These are phyloP conservation scores for Pichia sp. DNA, from an alignment of 1,139 yeast genomes.

Conservation along the genomic window DNA sequence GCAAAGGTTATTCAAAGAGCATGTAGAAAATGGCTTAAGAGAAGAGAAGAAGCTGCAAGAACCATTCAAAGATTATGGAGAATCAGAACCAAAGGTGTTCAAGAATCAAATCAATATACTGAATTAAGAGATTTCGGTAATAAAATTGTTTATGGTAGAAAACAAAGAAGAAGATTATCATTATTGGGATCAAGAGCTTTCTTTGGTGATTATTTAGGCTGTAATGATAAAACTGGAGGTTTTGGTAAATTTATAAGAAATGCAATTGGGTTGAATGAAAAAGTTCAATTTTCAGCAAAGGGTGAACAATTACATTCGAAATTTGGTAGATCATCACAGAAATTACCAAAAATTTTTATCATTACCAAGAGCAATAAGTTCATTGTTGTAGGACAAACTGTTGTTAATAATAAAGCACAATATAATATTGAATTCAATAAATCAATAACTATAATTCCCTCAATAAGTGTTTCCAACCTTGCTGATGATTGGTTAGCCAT, in stretches of 20 bases:
- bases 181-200: conserved; percentile 86
- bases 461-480: conserved; percentile 61
- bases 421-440: conserved; percentile 60
- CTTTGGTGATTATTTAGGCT: conserved; percentile 88
- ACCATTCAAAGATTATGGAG: conserved; percentile 83
- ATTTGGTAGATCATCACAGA: conserved; percentile 85
- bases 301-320: conserved; percentile 81
- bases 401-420: conserved; percentile 66
- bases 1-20: conserved; percentile 97
- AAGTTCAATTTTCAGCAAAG: conserved; percentile 67
- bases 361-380: conserved; percentile 51
- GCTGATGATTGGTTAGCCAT: conserved; percentile 95
- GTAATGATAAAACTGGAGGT: conserved; percentile 70
- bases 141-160: conserved; percentile 59
- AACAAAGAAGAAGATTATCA: conserved; percentile 87
- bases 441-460: conserved; percentile 53
- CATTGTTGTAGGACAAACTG: conserved; percentile 60
- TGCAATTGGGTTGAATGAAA: conserved; percentile 64
- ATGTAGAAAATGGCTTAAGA: conserved; percentile 77
- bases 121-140: conserved; percentile 83
- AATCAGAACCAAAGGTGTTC: conserved; percentile 59
- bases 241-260: conserved; percentile 45
- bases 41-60: conserved; percentile 83
- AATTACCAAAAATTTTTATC: conserved; percentile 67
- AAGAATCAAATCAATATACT: conserved; percentile 52